A percentile compares a stretch with the other conserved stretches of the same genome.
phyloP scores from a whole-genome alignment of 2,329 filamentous ascomycete species.

The Paracoccidioides lutzii region DNA sequence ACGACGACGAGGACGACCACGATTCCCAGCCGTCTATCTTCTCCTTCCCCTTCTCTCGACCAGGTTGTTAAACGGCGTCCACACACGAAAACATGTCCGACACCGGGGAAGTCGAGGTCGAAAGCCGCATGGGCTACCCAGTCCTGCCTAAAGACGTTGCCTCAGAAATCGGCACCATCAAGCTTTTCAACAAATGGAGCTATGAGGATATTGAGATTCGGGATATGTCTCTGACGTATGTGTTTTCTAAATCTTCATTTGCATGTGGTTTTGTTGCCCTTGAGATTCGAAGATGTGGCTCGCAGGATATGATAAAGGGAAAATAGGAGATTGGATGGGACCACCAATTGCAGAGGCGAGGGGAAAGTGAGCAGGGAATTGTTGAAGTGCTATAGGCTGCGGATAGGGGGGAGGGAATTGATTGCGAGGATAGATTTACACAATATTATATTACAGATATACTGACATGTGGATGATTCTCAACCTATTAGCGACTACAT shows the following conservation, averaged over 20 bases:
- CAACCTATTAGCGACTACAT: constrained; percentile 75
- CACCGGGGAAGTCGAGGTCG: constrained; percentile 85
- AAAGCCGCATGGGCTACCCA: constrained; percentile 58
- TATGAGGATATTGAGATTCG: constrained; percentile 99
- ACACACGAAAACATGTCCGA: constrained; percentile 60
- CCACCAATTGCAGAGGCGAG: not conserved
- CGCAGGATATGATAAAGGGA: constrained; percentile 1
- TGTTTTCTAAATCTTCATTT: constrained; percentile 15
- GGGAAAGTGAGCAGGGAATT: not conserved
- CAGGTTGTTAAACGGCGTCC: constrained; percentile 34
- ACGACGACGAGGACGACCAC: constrained; percentile 16
- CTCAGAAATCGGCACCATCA: constrained; percentile 78
- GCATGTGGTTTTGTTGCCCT: not conserved
- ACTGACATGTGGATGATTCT: constrained; percentile 18
- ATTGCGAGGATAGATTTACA: not conserved
- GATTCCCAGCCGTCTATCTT: constrained; percentile 13
- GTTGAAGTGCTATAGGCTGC: not conserved
- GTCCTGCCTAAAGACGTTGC: constrained; percentile 88
- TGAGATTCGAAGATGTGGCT: not conserved
- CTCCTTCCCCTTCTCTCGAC: constrained; percentile 26
- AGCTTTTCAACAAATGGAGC: constrained; percentile 97
- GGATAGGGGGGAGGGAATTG: not conserved
- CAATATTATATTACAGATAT: constrained; percentile 10
- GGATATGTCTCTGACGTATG: constrained; percentile 99
- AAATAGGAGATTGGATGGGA: not conserved